Evolutionary conservation across 176 grass and related monocot species (phyloP), one percentile per base, ranked within the genome.

Genomic region (Avena eriantha): DNA sequence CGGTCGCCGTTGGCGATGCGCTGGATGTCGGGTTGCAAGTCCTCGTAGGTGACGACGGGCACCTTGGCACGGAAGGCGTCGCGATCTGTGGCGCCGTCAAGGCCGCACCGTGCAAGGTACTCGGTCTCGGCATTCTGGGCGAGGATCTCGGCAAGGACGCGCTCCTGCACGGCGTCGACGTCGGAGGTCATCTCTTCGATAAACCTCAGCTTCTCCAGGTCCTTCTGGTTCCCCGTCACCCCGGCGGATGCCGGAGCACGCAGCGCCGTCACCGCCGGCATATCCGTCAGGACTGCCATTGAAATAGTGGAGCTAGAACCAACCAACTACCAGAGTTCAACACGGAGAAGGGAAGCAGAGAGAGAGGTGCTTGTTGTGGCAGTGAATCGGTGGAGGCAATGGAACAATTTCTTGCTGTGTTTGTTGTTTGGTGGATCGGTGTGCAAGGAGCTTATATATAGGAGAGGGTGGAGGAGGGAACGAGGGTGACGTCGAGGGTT

Each of bases 1-100:
- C 90, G 89, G 92, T 94, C 92, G 7, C 92, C 92, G 33, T 94
- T 88, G 43, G 92, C 92, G 76, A 92, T 94, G 64, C 92, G 84
- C 87, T 86, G 90, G 80, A 94, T 94, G 80, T 94, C 84, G 0
- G 90, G 90, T 90, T 90, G 84, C 69, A 94, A 51, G 85, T 92
- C 87, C 90, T 94, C 90, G 84, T 94, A 94, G 22, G 92, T 92
- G 67, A 92, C 93, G n/a, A 95, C 66, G 46, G 93, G 90, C 41
- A 90, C 87, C 87, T 21, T 85, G 58, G 84, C 72, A 18, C 86
- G 85, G 82, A 94, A 94, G n/a, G 87, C 50, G 22, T 21, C 78
- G 36, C 90, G 84, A 51, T 88, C 90, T 0, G 87, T 92, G 81
- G 84, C 90, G 65, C 90, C 87, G 18, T 79, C 84, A 66, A 94